phyloP scores from a whole-genome alignment of 495 filamentous ascomycete species.

The Aspergillus nanangensis region DNA sequence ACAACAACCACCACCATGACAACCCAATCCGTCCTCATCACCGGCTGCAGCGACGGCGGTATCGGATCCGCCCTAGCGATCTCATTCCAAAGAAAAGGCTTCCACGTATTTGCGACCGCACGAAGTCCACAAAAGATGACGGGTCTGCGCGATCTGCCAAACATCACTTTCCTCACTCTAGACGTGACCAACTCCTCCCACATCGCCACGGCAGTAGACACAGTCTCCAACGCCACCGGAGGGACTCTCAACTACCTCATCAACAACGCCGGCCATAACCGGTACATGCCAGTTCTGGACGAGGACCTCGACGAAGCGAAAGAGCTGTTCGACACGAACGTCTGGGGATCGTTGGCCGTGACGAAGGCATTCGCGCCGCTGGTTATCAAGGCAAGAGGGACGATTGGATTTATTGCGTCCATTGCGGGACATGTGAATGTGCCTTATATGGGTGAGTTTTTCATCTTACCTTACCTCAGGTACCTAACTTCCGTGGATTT shows the following conservation, averaged over 20 bases:
- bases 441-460: slow-evolving; percentile 25
- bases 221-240: slow-evolving; percentile 8
- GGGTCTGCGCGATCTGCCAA: slow-evolving; percentile 3
- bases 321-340: slow-evolving; percentile 48
- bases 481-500: too few relatives aligned
- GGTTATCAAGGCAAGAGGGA: slow-evolving; percentile 41
- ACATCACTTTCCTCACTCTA: slow-evolving; percentile 13
- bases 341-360: slow-evolving; percentile 47
- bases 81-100: slow-evolving; percentile 43
- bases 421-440: slow-evolving; percentile 41
- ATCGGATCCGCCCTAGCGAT: slow-evolving; percentile 53
- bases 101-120: slow-evolving; percentile 53
- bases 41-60: slow-evolving; percentile 46
- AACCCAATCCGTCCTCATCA: slow-evolving; percentile 31
- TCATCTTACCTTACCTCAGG: background rate
- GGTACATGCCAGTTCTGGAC: slow-evolving; percentile 44
- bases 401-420: slow-evolving; percentile 46
- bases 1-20: background rate
- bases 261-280: slow-evolving; percentile 51
- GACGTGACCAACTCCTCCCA: slow-evolving; percentile 24
- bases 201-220: slow-evolving; percentile 30
- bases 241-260: slow-evolving; percentile 45
- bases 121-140: slow-evolving; percentile 39
- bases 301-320: slow-evolving; percentile 36
- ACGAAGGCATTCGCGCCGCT: slow-evolving; percentile 52